phyloP scores from a whole-genome alignment of 805 yeast genomes.

The Ogataea haglerorum region DNA sequence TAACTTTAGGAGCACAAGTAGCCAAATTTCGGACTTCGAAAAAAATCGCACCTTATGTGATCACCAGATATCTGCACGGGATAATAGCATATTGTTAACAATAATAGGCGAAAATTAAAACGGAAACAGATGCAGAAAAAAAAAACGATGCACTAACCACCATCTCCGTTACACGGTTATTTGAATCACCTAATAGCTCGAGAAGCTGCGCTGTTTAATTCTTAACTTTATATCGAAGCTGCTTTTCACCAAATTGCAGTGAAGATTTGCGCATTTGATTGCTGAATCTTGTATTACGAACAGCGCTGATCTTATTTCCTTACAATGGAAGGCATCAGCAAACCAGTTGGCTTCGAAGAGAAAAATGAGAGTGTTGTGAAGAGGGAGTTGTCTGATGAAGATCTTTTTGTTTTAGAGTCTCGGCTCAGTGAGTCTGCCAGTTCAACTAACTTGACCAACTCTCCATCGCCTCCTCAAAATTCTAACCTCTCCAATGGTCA shows the following conservation, averaged over 20 bases:
- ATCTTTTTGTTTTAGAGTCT: background rate
- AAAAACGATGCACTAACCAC: slow-evolving; percentile 1
- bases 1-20: background rate
- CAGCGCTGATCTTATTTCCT: background rate
- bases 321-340: background rate
- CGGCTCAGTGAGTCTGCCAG: background rate
- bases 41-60: background rate
- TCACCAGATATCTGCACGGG: slow-evolving; percentile 1
- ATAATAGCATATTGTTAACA: slow-evolving; percentile 3
- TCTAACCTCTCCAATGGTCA: background rate
- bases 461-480: background rate
- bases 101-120: slow-evolving; percentile 7
- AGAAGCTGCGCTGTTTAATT: background rate
- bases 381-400: slow-evolving; percentile 2
- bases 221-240: background rate
- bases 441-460: background rate
- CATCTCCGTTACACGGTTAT: slow-evolving; percentile 7
- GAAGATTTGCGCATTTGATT: background rate
- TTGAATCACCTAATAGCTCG: slow-evolving; percentile 2
- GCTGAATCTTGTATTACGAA: background rate
- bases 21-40: slow-evolving; percentile 4
- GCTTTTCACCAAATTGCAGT: background rate
- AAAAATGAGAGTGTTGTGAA: background rate
- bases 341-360: background rate
- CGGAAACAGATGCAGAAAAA: slow-evolving; percentile 4